These are phyloP conservation scores for Immersiporthe knoxdaviesiana DNA, from an alignment of 2,329 filamentous ascomycete genomes.

Conservation along the genomic window DNA sequence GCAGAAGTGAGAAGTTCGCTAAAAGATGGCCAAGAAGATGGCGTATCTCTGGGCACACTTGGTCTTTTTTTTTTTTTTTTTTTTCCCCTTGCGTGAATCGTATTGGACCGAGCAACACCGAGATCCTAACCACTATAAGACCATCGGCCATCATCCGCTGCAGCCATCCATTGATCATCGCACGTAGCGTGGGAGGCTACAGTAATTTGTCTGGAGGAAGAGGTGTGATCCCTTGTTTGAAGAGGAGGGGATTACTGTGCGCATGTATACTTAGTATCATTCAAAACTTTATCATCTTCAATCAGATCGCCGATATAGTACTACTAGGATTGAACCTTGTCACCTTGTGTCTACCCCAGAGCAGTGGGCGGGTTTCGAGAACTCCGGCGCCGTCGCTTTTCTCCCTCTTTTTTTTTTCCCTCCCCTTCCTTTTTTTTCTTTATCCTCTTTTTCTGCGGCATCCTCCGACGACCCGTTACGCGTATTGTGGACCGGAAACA, in stretches of 20 bases:
- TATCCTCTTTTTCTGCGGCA: background rate
- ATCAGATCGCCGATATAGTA: no score
- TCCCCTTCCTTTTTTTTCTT: no score
- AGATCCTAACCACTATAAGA: background rate
- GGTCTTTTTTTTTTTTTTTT: no score
- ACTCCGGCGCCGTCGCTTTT: no score
- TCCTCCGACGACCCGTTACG: slow-evolving; percentile 7
- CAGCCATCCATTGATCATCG: background rate
- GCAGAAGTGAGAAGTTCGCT: background rate
- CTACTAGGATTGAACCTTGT: background rate
- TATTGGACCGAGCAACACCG: background rate
- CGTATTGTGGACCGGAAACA: slow-evolving; percentile 2
- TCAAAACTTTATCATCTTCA: no score
- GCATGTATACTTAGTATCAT: no score
- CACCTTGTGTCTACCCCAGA: background rate
- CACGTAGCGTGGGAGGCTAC: no score
- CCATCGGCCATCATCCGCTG: background rate
- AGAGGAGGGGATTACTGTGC: background rate
- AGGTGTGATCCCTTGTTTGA: no score
- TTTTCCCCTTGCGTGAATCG: no score
- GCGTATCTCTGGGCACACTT: background rate
- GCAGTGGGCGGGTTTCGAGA: no score
- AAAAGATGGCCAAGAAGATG: background rate
- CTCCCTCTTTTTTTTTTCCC: no score
- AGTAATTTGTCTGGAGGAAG: no score